Base-by-base conservation (phyloP, 805 yeast species). In the Yarrowia bubula region DNA sequence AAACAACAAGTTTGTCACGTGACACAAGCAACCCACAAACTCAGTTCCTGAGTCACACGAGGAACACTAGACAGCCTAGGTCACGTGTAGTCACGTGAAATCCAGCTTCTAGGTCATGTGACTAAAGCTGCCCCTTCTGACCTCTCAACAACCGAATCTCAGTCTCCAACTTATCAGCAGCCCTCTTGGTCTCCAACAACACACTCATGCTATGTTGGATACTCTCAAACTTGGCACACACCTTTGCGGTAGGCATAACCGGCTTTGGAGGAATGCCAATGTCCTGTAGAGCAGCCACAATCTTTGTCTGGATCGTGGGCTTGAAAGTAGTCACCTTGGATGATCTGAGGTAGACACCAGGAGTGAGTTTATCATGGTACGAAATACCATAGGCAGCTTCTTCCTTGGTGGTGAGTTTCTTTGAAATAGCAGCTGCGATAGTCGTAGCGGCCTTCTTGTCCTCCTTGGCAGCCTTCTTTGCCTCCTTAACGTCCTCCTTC, bases 291-390 rank as follows among this genome's bases (percentile, higher is more conserved):
- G 86, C 80, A 15, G 84, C 82, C 33, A 77, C 74, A 8, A 88
- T 84, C 71, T 85, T 86, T 31, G 83, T 79, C 70, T 88, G 92
- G 8, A 86, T 78, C 43, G 88, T 86, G 2, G 96, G 93, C 70
- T 92, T 92, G 72, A 87, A 85, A 0, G 89, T 84, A 0, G 92
- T 83, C 62, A 91, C 83, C 72, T 89, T 89, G 3, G 88, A 78
- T 0, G 98, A 91, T 68, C 99, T 81, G 66, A 93, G 77, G 62
- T 81, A 84, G 1, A 91, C 97, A 35, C 98, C 98, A 0, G 96
- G 88, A 4, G 77, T 69, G 37, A 73, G 72, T 66, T 73, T 70
- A 18, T 73, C 87, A 75, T 90, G 96, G 68, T 88, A 87, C 60
- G 85, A 79, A 42, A 95, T 82, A 11, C 99, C 99, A 71, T 87